Evolutionary conservation across 148 eudicot genomes (phyloP).

Genomic region (Oxyria digyna): DNA sequence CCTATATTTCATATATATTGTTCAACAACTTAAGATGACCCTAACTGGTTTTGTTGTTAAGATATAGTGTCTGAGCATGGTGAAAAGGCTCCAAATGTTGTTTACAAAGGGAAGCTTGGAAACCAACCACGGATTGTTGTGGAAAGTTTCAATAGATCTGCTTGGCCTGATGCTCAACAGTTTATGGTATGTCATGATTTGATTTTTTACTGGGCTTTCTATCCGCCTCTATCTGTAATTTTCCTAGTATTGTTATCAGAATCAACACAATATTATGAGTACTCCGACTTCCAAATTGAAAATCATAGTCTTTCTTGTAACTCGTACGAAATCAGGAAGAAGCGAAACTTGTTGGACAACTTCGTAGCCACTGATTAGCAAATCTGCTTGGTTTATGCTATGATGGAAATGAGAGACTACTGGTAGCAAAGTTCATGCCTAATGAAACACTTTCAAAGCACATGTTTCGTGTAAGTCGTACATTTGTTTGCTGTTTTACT

Average conservation of each 20-base stretch:
- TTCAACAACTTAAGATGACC: slow-evolving; percentile 10
- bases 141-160: slow-evolving; percentile 13
- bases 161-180: slow-evolving; percentile 15
- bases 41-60: slow-evolving; percentile 11
- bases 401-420: slow-evolving; percentile 12
- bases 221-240: not conserved
- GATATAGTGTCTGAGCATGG: slow-evolving; percentile 15
- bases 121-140: slow-evolving; percentile 13
- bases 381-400: slow-evolving; percentile 12
- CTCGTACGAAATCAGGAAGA: slow-evolving; percentile 4
- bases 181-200: slow-evolving; percentile 8
- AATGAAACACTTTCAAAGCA: slow-evolving; percentile 15
- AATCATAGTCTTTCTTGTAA: not conserved
- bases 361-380: slow-evolving; percentile 8
- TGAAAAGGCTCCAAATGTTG: slow-evolving; percentile 15
- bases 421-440: slow-evolving; percentile 16
- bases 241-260: too few relatives aligned
- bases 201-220: too few relatives aligned
- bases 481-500: not conserved
- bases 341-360: slow-evolving; percentile 13
- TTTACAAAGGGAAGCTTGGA: slow-evolving; percentile 10
- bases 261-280: too few relatives aligned
- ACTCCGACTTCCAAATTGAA: too few relatives aligned
- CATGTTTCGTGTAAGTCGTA: slow-evolving; percentile 9
- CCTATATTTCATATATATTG: slow-evolving; percentile 2